These are phyloP conservation scores for Eimeria acervulina DNA, from an alignment of 169 alveolate species.

Conservation along the genomic window DNA sequence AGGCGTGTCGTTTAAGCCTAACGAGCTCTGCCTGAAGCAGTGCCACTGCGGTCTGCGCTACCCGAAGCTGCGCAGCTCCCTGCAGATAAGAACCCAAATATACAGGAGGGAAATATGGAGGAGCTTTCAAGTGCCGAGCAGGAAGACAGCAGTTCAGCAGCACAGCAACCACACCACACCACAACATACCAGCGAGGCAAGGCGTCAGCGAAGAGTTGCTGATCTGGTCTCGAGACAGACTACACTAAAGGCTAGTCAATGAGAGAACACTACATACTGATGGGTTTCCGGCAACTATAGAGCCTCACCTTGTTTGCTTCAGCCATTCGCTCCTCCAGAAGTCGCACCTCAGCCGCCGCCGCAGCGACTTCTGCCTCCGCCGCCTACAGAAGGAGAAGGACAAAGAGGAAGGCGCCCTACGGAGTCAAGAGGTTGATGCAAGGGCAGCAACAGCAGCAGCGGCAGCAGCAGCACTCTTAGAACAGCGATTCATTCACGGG, in stretches of 20 bases:
- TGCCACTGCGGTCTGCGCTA: conserved; percentile 13
- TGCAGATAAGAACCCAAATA: not conserved
- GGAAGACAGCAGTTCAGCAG: not conserved
- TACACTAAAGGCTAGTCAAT: not conserved
- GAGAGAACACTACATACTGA: not conserved
- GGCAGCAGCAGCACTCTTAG: not conserved
- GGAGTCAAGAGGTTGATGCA: not conserved
- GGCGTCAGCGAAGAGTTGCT: not conserved
- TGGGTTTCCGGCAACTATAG: not conserved
- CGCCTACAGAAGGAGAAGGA: not conserved
- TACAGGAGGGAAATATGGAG: not conserved
- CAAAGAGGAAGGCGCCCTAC: not conserved
- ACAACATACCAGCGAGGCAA: not conserved
- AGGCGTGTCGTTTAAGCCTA: not conserved
- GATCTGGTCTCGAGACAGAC: not conserved
- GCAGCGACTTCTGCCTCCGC: conserved; percentile 39
- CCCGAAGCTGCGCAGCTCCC: conserved; percentile 42
- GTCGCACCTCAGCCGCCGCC: conserved; percentile 29
- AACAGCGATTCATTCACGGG: not conserved
- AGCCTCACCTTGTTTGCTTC: conserved; percentile 39
- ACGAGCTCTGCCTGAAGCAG: conserved; percentile 40
- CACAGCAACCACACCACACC: not conserved
- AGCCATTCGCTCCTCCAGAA: conserved; percentile 43
- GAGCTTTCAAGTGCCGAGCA: not conserved
- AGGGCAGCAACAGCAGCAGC: not conserved